Evolutionary conservation across 345 rosid genomes (phyloP).

Genomic region (Passiflora organensis): DNA sequence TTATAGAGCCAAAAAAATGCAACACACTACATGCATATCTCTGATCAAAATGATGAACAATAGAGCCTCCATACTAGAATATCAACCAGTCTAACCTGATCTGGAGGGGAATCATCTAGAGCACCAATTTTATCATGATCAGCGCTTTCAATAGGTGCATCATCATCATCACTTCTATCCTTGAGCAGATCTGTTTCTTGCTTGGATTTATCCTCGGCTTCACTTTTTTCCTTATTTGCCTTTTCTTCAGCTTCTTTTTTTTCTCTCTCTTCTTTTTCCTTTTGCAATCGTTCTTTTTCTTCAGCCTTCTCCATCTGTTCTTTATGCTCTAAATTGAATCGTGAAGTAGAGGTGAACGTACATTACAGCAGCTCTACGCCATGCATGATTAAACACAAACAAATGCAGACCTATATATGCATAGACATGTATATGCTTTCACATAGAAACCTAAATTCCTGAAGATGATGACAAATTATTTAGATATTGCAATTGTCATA

Average conservation of each 20-base stretch:
- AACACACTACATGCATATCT: neutral
- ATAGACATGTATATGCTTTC: too few species aligned
- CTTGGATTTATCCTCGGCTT: conserved; percentile 32
- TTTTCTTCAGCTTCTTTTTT: conserved; percentile 67
- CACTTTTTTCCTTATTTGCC: conserved; percentile 33
- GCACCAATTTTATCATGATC: conserved; percentile 44
- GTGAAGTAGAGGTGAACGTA: conserved; percentile 13
- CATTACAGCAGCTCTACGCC: too few species aligned
- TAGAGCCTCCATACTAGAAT: neutral
- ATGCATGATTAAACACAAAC: neutral
- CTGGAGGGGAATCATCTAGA: conserved; percentile 40
- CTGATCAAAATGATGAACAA: neutral
- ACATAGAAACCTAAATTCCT: too few species aligned
- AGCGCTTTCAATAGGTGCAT: conserved; percentile 23
- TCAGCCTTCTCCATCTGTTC: conserved; percentile 83
- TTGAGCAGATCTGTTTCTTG: conserved; percentile 29
- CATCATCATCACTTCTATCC: conserved; percentile 27
- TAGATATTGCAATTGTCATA: too few species aligned
- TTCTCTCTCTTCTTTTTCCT: conserved; percentile 74
- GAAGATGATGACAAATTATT: too few species aligned
- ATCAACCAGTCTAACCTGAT: conserved; percentile 46
- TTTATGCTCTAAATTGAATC: conserved; percentile 51
- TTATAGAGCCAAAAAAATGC: neutral
- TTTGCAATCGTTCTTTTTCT: conserved; percentile 63
- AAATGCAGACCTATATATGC: too few species aligned